Conservation (phyloP, 495 filamentous ascomycete species). For the Amphirosellinia nigrospora region DNA sequence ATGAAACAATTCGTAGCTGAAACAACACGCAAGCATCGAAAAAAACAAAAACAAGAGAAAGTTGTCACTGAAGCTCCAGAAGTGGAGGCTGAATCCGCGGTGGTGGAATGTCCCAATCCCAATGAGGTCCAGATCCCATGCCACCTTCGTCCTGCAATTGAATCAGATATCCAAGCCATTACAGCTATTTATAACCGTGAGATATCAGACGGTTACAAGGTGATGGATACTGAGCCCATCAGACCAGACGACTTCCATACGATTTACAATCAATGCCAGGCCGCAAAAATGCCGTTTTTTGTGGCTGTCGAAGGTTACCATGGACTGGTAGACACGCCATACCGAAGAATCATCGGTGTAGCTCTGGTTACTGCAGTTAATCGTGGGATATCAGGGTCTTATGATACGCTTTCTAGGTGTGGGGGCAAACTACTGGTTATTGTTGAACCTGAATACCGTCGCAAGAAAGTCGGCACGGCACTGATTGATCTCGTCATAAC, state of each 20-base stretch:
- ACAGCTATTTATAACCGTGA: constrained; percentile 48
- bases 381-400: constrained; percentile 28
- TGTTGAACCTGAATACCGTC: constrained; percentile 43
- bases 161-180: constrained; percentile 39
- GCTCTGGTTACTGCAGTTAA: constrained; percentile 31
- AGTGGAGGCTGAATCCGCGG: background rate
- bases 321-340: background rate
- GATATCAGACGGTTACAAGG: constrained; percentile 38
- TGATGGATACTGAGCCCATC: constrained; percentile 39
- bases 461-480: constrained; percentile 43
- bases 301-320: constrained; percentile 43
- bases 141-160: constrained; percentile 43
- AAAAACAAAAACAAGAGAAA: background rate
- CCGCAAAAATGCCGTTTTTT: constrained; percentile 46
- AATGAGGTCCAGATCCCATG: constrained; percentile 38
- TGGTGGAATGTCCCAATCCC: constrained; percentile 13
- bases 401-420: constrained; percentile 13
- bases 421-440: constrained; percentile 40
- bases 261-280: constrained; percentile 31
- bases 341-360: constrained; percentile 43
- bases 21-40: background rate
- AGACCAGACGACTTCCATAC: constrained; percentile 25
- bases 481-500: constrained; percentile 45
- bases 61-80: background rate
- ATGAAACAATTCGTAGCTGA: background rate